A percentile compares a stretch with the other conserved stretches of the same genome.
These are phyloP conservation scores for Solidago caesia DNA, from an alignment of 129 eudicot genomes.

Conservation along the genomic window DNA sequence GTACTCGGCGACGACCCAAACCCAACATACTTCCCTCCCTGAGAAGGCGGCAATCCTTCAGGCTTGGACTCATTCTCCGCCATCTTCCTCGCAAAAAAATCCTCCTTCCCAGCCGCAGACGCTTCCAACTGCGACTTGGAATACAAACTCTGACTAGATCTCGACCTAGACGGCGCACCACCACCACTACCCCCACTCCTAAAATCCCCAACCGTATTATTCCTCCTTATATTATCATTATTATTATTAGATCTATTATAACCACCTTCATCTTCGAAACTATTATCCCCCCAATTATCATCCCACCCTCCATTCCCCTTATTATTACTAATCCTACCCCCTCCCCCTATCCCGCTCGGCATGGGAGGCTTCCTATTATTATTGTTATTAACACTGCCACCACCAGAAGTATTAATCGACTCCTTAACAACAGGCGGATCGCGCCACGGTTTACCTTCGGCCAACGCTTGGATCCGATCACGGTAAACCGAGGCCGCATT, in stretches of 20 bases:
- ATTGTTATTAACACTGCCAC: background rate
- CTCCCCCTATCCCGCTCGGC: conserved; percentile 37
- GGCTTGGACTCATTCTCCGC: conserved; percentile 66
- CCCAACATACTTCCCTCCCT: conserved; percentile 94
- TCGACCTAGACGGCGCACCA: conserved; percentile 55
- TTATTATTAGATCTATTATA: background rate
- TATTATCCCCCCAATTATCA: conserved; percentile 49
- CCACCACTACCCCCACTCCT: conserved; percentile 55
- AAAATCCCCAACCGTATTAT: conserved; percentile 71
- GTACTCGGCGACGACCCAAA: conserved; percentile 69
- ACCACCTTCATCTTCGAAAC: conserved; percentile 24
- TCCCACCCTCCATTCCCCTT: conserved; percentile 59
- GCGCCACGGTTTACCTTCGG: conserved; percentile 70
- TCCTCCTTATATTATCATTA: conserved; percentile 55
- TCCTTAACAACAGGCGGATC: conserved; percentile 73
- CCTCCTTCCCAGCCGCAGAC: conserved; percentile 71
- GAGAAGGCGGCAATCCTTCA: conserved; percentile 78
- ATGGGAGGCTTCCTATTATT: conserved; percentile 42
- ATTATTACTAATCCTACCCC: conserved; percentile 11
- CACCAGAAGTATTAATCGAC: background rate
- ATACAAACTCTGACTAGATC: conserved; percentile 61
- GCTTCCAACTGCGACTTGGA: conserved; percentile 54
- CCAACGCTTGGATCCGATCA: conserved; percentile 62
- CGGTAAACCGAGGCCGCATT: conserved; percentile 75
- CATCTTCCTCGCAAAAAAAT: conserved; percentile 68